These are phyloP conservation scores for Mucor lusitanicus DNA, from an alignment of 371 early-diverging fungal species.

Conservation along the genomic window DNA sequence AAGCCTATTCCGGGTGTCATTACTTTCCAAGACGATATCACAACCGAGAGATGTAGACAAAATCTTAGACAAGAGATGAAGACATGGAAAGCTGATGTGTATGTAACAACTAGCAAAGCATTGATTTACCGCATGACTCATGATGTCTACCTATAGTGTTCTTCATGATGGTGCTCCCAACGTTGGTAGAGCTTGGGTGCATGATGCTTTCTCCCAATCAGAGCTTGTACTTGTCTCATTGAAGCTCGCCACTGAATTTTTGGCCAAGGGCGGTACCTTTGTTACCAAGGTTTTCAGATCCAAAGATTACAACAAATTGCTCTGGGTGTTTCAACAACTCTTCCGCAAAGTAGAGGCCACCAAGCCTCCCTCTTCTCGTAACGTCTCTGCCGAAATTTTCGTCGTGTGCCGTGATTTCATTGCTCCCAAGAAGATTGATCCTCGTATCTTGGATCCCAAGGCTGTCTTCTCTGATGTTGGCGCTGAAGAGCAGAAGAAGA, in stretches of 20 bases:
- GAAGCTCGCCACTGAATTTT: conserved; percentile 96
- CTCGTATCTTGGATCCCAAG: conserved; percentile 92
- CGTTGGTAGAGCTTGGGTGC: conserved; percentile 97
- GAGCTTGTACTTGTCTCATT: conserved; percentile 96
- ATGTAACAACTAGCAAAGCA: conserved; percentile 24
- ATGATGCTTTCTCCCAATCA: conserved; percentile 98
- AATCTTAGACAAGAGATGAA: conserved; percentile 89
- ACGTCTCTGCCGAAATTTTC: conserved; percentile 99
- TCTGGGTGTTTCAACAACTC: conserved; percentile 98
- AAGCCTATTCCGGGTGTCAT: conserved; percentile 97
- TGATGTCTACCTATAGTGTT: conserved; percentile 53
- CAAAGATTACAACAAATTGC: conserved; percentile 98
- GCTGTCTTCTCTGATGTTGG: conserved; percentile 93
- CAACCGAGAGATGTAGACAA: conserved; percentile 90
- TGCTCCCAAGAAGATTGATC: conserved; percentile 96
- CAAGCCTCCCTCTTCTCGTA: conserved; percentile 99
- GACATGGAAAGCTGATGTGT: conserved; percentile 99
- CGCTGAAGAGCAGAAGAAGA: conserved; percentile 47
- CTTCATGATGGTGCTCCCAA: conserved; percentile 99
- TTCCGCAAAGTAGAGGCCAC: conserved; percentile 99
- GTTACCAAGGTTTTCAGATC: conserved; percentile 99
- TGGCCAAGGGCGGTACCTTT: conserved; percentile 96
- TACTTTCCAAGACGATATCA: conserved; percentile 98
- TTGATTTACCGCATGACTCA: background rate
- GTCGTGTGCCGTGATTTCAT: conserved; percentile 96